Conservation (phyloP, 2,329 filamentous ascomycete species). For the Septoria petroselini region DNA sequence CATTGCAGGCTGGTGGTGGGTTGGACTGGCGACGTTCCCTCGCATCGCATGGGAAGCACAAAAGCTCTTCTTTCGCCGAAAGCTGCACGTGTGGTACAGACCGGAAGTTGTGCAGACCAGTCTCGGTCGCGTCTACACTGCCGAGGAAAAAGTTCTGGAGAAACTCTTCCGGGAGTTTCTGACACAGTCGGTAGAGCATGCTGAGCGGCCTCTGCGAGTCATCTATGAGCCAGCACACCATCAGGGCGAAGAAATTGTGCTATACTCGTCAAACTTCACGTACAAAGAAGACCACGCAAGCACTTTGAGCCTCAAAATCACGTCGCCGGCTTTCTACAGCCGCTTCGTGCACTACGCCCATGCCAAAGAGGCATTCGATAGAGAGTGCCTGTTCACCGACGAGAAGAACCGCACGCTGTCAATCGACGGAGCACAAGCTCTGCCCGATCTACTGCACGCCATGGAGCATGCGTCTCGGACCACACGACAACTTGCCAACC, state of each 20-base stretch:
- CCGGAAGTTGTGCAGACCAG: conserved; percentile 60
- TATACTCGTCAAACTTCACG: conserved; percentile 38
- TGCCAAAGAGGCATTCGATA: conserved; percentile 60
- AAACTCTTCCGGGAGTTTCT: conserved; percentile 43
- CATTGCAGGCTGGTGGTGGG: conserved; percentile 59
- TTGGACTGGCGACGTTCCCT: conserved; percentile 63
- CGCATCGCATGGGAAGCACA: conserved; percentile 62
- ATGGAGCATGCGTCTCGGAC: conserved; percentile 19
- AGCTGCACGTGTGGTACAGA: conserved; percentile 62
- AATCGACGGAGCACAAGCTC: conserved; percentile 54
- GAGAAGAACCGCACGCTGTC: conserved; percentile 58
- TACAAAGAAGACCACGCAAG: conserved; percentile 39
- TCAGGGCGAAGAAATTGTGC: conserved; percentile 30
- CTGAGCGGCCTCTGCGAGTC: conserved; percentile 48
- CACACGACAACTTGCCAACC: not conserved
- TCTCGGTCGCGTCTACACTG: conserved; percentile 53
- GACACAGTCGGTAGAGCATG: conserved; percentile 49
- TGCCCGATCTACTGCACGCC: conserved; percentile 47
- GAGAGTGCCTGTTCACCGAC: conserved; percentile 52
- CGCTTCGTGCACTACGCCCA: conserved; percentile 63
- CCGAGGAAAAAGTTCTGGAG: conserved; percentile 48
- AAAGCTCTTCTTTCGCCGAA: conserved; percentile 55
- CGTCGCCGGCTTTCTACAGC: conserved; percentile 66
- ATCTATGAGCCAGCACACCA: conserved; percentile 53
- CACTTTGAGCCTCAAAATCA: conserved; percentile 55